Conservation (phyloP, 148 eudicot species). For the Rhododendron vialii region DNA sequence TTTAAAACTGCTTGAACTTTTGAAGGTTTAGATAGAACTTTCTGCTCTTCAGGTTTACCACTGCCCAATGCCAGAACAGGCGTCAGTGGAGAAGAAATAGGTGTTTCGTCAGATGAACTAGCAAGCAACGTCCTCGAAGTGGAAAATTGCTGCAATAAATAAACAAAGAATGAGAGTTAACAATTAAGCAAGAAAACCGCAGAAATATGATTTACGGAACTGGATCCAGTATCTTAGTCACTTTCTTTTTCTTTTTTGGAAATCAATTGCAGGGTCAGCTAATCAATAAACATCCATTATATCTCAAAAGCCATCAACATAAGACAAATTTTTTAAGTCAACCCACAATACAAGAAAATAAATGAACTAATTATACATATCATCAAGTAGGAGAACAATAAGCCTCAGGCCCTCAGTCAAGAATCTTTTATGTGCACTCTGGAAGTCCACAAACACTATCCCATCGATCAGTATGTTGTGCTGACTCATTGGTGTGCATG, state of each 20-base stretch:
- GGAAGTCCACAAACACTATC: not conserved
- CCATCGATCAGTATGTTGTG: not conserved
- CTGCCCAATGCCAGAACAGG: slow-evolving; percentile 49
- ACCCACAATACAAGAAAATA: not conserved
- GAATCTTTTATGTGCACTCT: not conserved
- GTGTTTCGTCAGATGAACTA: slow-evolving; percentile 57
- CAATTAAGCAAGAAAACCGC: not conserved
- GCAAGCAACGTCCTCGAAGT: slow-evolving; percentile 61
- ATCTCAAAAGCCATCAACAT: not conserved
- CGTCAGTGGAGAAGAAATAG: slow-evolving; percentile 73
- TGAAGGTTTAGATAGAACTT: slow-evolving; percentile 59
- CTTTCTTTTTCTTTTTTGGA: not conserved
- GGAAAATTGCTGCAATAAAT: slow-evolving; percentile 49
- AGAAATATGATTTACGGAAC: not conserved
- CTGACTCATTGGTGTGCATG: not conserved
- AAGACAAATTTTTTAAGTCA: not conserved
- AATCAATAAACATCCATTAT: not conserved
- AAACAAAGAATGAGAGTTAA: not conserved
- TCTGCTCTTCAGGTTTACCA: slow-evolving; percentile 58
- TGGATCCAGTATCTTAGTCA: not conserved
- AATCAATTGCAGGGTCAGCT: not conserved
- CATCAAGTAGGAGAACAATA: not conserved
- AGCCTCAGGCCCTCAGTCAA: not conserved
- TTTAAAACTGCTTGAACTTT: slow-evolving; percentile 80
- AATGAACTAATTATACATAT: not conserved